Evolutionary conservation across 1,284 basidiomycete genomes (phyloP).

Genomic region (Pyrrhoderma noxium): DNA sequence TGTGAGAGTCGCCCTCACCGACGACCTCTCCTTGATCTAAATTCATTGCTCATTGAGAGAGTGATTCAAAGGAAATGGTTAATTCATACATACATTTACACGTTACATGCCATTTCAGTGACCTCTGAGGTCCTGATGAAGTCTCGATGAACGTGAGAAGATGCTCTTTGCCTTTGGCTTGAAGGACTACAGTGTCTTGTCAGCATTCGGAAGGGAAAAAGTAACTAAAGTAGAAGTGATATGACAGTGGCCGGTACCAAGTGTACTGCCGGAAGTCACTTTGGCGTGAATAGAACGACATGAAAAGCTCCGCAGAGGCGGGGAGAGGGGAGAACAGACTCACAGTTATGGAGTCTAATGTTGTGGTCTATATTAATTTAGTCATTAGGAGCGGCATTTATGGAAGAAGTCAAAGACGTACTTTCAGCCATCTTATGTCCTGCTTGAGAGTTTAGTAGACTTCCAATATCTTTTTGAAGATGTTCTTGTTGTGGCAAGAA

Average conservation of each 20-base stretch:
- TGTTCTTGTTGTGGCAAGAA: too few species aligned
- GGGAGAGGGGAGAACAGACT: too few species aligned
- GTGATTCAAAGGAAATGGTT: neutral
- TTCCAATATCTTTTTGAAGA: too few species aligned
- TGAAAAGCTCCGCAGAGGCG: too few species aligned
- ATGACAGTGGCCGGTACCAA: too few species aligned
- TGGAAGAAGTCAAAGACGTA: neutral
- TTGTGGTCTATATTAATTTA: conserved; percentile 30
- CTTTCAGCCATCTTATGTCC: too few species aligned
- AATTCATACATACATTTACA: conserved; percentile 43
- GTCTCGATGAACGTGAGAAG: conserved; percentile 36
- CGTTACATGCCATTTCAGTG: conserved; percentile 40
- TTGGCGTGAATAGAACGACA: too few species aligned
- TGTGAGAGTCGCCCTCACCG: conserved; percentile 36
- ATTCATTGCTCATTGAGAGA: neutral
- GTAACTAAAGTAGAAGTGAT: too few species aligned
- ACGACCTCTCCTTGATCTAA: conserved; percentile 42
- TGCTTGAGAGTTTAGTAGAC: too few species aligned
- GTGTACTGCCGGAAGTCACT: too few species aligned
- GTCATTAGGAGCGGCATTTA: neutral
- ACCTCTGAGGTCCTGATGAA: conserved; percentile 34
- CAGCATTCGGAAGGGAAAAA: neutral
- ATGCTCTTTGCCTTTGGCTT: conserved; percentile 25
- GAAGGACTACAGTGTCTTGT: conserved; percentile 32
- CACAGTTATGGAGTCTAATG: conserved; percentile 48